Conservation (phyloP, 2,329 filamentous ascomycete genomes). For the Claviceps sp. region DNA sequence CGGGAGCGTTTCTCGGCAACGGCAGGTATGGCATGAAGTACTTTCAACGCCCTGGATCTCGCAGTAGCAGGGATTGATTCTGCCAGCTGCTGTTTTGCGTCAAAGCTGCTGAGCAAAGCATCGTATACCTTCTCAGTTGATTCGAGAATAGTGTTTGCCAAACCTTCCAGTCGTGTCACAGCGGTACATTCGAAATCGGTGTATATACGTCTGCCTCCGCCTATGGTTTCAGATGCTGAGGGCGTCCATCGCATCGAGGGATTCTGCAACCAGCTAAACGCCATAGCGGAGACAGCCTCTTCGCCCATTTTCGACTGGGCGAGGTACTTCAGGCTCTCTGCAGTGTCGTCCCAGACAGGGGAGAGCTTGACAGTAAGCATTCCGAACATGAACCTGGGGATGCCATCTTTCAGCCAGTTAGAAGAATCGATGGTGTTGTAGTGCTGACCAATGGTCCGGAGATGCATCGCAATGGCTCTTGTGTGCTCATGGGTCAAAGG, state of each 20-base stretch:
- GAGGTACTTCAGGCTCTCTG: conserved; percentile 62
- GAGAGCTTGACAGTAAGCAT: conserved; percentile 75
- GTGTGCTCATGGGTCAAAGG: conserved; percentile 64
- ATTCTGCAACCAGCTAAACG: conserved; percentile 63
- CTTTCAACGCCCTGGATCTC: conserved; percentile 64
- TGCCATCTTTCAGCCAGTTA: conserved; percentile 54
- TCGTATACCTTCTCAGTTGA: conserved; percentile 40
- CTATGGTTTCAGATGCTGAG: conserved; percentile 20
- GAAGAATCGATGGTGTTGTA: conserved; percentile 48
- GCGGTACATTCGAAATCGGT: conserved; percentile 83
- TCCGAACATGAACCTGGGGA: conserved; percentile 78
- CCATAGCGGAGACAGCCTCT: conserved; percentile 54
- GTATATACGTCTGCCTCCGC: conserved; percentile 25
- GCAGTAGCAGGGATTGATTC: conserved; percentile 40
- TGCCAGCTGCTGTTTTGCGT: conserved; percentile 45
- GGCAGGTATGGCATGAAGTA: conserved; percentile 58
- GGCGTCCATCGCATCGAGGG: conserved; percentile 42
- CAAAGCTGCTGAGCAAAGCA: conserved; percentile 49
- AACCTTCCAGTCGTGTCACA: conserved; percentile 42
- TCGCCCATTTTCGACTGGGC: conserved; percentile 59
- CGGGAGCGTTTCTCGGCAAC: conserved; percentile 80
- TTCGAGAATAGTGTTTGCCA: conserved; percentile 37
- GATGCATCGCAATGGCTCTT: conserved; percentile 68
- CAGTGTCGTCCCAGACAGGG: conserved; percentile 77
- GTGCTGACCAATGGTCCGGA: conserved; percentile 58